These are phyloP conservation scores for Wickerhamomyces sydowiorum DNA, from an alignment of 805 yeast genomes.

Conservation along the genomic window DNA sequence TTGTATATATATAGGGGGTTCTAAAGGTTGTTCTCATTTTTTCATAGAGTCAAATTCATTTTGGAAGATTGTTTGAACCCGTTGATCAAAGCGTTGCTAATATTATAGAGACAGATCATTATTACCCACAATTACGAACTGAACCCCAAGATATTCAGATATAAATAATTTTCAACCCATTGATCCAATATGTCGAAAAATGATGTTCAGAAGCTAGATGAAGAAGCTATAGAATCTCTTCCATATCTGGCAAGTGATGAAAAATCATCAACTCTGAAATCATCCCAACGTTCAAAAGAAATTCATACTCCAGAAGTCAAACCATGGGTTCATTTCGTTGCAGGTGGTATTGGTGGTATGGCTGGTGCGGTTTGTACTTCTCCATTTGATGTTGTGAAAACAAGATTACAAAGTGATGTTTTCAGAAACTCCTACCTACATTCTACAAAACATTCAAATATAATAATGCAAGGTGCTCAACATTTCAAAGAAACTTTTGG, in stretches of 20 bases:
- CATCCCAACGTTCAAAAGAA: constrained; percentile 16
- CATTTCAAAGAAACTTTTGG: constrained; percentile 82
- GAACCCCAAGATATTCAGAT: too few relatives aligned
- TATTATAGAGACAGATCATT: too few relatives aligned
- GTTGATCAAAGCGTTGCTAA: too few relatives aligned
- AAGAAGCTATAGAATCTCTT: constrained; percentile 53
- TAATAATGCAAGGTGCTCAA: constrained; percentile 41
- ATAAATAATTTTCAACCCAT: neutral
- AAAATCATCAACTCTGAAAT: constrained; percentile 49
- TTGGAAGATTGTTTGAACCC: too few relatives aligned
- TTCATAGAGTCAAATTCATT: too few relatives aligned
- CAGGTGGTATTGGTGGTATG: constrained; percentile 96
- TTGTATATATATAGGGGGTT: too few relatives aligned
- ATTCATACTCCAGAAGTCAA: constrained; percentile 26
- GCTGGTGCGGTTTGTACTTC: constrained; percentile 92
- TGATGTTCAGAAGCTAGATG: constrained; percentile 30
- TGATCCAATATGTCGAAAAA: constrained; percentile 18
- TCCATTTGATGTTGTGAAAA: constrained; percentile 94
- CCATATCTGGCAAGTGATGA: constrained; percentile 71
- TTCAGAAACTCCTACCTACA: constrained; percentile 51
- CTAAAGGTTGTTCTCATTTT: too few relatives aligned
- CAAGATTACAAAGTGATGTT: constrained; percentile 88
- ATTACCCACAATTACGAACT: too few relatives aligned
- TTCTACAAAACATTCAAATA: constrained; percentile 24
- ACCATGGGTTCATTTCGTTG: constrained; percentile 78